Evolutionary conservation across 148 eudicot genomes (phyloP).

Genomic region (Hydrangea macrophylla): DNA sequence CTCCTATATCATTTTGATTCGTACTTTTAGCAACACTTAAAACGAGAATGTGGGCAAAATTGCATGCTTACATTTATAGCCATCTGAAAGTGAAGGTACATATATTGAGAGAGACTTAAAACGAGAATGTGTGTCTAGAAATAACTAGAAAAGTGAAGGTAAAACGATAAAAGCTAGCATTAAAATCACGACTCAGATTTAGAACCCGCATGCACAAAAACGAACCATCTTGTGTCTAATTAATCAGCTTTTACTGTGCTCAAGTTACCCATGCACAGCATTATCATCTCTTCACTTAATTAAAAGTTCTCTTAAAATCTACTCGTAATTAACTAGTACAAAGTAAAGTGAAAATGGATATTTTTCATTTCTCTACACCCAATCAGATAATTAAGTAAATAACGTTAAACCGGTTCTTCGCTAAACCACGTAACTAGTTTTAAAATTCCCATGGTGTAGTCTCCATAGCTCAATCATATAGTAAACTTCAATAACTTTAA

Average conservation of each 20-base stretch:
- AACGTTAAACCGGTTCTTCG: too few species aligned
- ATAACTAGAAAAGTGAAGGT: too few species aligned
- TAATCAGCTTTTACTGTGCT: slow-evolving; percentile 15
- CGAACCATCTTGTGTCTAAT: slow-evolving; percentile 16
- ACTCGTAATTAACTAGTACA: slow-evolving; percentile 2
- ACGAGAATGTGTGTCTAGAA: neutral
- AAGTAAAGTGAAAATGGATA: neutral
- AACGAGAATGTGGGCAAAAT: too few species aligned
- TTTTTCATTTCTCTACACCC: too few species aligned
- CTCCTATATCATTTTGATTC: too few species aligned
- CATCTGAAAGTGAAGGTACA: neutral
- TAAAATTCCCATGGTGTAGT: too few species aligned
- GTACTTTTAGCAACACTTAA: too few species aligned
- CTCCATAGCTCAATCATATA: neutral
- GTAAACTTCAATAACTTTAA: slow-evolving; percentile 15
- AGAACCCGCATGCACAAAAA: slow-evolving; percentile 14
- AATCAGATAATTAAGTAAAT: too few species aligned
- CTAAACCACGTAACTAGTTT: too few species aligned
- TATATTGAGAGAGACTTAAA: neutral
- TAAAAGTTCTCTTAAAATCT: neutral
- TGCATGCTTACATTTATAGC: too few species aligned
- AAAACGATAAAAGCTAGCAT: neutral
- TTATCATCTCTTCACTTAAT: too few species aligned
- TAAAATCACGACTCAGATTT: slow-evolving; percentile 8
- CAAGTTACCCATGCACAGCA: slow-evolving; percentile 13